A percentile compares a stretch with the other conserved stretches of the same genome.
Evolutionary conservation across 306 rosid genomes (phyloP).

Genomic region (Prunus davidiana): DNA sequence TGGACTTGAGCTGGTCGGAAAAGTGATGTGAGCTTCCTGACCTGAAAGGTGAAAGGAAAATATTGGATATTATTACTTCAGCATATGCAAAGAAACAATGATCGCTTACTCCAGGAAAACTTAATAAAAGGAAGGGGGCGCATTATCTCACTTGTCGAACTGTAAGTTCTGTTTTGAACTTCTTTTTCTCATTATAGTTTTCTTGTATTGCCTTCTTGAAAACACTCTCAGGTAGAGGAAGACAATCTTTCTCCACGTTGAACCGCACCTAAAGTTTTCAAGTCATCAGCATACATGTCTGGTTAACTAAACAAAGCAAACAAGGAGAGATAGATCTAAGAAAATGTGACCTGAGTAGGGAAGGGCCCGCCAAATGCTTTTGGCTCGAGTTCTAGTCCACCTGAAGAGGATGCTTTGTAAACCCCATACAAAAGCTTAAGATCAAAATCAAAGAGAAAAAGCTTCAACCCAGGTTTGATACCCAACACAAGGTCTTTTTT

Average conservation of each 20-base stretch:
- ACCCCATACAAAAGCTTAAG: slow-evolving; percentile 83
- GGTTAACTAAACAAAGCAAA: slow-evolving; percentile 6
- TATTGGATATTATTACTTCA: slow-evolving; percentile 10
- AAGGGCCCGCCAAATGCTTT: slow-evolving; percentile 80
- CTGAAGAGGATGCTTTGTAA: slow-evolving; percentile 75
- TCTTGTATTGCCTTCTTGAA: slow-evolving; percentile 81
- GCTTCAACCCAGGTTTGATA: slow-evolving; percentile 69
- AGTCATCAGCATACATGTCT: slow-evolving; percentile 22
- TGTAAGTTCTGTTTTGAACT: slow-evolving; percentile 84
- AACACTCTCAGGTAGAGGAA: slow-evolving; percentile 75
- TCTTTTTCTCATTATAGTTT: slow-evolving; percentile 57
- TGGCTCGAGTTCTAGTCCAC: slow-evolving; percentile 85
- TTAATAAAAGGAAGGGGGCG: neutral
- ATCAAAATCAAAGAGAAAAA: slow-evolving; percentile 88
- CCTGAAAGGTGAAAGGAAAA: slow-evolving; percentile 56
- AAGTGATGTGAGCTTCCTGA: slow-evolving; percentile 67
- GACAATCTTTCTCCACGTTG: slow-evolving; percentile 59
- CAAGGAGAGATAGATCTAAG: slow-evolving; percentile 4
- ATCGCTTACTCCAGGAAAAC: neutral
- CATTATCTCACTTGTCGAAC: slow-evolving; percentile 53
- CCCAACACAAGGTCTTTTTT: slow-evolving; percentile 59
- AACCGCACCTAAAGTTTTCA: slow-evolving; percentile 71
- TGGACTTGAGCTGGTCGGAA: slow-evolving; percentile 57
- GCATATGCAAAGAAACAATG: slow-evolving; percentile 10
- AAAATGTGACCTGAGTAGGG: slow-evolving; percentile 79